A percentile compares a stretch with the other conserved stretches of the same genome.
phyloP scores from a whole-genome alignment of 1,284 basidiomycete genomes.

The Stygiomarasmius scandens region DNA sequence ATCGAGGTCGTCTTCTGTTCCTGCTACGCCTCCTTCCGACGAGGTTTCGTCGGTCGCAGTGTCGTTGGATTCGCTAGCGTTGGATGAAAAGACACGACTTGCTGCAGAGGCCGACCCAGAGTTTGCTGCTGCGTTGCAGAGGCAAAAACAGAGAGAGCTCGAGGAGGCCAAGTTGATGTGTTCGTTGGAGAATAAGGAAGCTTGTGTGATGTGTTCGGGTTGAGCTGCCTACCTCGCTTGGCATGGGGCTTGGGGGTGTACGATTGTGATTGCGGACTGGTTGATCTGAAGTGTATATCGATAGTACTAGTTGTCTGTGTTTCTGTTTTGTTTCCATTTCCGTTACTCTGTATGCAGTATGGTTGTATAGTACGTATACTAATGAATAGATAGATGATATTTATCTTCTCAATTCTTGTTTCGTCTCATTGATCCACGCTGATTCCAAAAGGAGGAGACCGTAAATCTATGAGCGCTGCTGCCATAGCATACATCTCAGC shows the following conservation, averaged over 20 bases:
- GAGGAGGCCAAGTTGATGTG: slow-evolving; percentile 84
- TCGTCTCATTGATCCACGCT: no score
- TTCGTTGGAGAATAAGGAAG: slow-evolving; percentile 88
- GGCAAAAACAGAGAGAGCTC: slow-evolving; percentile 74
- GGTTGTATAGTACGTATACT: background rate
- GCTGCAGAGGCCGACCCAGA: slow-evolving; percentile 74
- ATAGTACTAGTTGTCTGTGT: background rate
- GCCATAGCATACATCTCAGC: no score
- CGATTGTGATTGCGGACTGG: background rate
- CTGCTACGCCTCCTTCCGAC: slow-evolving; percentile 23
- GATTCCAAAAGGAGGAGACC: no score
- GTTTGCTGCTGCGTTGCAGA: slow-evolving; percentile 79
- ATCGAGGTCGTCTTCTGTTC: slow-evolving; percentile 9
- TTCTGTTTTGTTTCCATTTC: background rate
- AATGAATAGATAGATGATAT: background rate
- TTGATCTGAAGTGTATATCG: background rate
- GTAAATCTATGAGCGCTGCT: no score
- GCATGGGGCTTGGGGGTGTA: background rate
- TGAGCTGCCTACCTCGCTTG: slow-evolving; percentile 32
- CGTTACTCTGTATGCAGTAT: background rate
- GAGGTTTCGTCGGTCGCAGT: slow-evolving; percentile 12
- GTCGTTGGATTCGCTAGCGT: slow-evolving; percentile 27
- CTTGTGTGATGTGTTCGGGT: slow-evolving; percentile 84
- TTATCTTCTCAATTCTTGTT: background rate
- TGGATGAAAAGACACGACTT: slow-evolving; percentile 49